Conservation (phyloP, 257 asterid genomes). For the Primulina huaijiensis region DNA sequence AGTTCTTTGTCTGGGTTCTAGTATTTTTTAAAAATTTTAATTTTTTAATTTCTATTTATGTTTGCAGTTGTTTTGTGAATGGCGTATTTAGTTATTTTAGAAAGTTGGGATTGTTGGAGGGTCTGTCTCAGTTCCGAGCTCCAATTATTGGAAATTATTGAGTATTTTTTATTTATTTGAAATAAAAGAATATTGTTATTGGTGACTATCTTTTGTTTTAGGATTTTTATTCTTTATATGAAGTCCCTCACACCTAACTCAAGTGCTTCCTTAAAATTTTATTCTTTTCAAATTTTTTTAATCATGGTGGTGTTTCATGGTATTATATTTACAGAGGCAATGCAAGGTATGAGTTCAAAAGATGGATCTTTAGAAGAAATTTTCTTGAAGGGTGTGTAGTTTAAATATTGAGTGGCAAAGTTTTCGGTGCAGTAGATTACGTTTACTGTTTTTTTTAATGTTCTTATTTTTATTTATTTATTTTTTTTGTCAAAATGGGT, state of each 20-base stretch:
- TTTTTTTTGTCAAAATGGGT: slow-evolving; percentile 9
- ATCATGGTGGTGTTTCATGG: background rate
- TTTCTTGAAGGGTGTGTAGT: background rate
- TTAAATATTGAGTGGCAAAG: background rate
- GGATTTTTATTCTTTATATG: slow-evolving; percentile 8
- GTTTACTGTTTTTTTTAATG: slow-evolving; percentile 3
- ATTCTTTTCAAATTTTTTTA: slow-evolving; percentile 1
- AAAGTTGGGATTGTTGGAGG: slow-evolving; percentile 12
- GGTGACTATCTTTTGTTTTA: slow-evolving; percentile 22
- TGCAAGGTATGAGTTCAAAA: slow-evolving; percentile 4
- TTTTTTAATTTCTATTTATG: slow-evolving; percentile 3
- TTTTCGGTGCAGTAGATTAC: background rate
- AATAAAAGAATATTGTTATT: slow-evolving; percentile 23
- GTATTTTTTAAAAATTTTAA: slow-evolving; percentile 5
- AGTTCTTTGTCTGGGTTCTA: slow-evolving; percentile 14
- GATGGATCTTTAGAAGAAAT: slow-evolving; percentile 5
- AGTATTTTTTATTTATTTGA: slow-evolving; percentile 19
- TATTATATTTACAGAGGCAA: slow-evolving; percentile 14
- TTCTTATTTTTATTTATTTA: background rate
- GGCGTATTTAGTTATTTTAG: background rate
- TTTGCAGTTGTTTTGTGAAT: background rate
- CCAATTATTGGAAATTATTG: slow-evolving; percentile 34
- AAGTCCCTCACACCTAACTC: slow-evolving; percentile 17
- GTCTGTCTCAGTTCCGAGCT: slow-evolving; percentile 23
- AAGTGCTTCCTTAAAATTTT: slow-evolving; percentile 1